A percentile compares a stretch with the other conserved stretches of the same genome.
Evolutionary conservation across 2,329 filamentous ascomycete genomes (phyloP).

Genomic region (Sordariomycetes sp.): DNA sequence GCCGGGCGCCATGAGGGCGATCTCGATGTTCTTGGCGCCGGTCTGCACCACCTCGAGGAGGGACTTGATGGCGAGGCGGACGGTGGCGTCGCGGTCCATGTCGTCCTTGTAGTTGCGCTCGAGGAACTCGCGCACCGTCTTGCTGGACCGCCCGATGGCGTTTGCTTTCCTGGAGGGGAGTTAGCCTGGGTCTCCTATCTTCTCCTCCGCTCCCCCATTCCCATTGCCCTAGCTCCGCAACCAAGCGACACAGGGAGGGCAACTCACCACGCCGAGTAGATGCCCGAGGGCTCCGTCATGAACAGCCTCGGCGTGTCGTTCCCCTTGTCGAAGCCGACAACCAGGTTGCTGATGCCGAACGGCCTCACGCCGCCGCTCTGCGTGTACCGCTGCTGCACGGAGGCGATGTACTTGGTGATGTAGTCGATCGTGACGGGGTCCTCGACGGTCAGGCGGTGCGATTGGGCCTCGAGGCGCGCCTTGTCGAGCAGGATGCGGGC

Average conservation of each 20-base stretch:
- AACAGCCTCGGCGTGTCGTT: conserved; percentile 84
- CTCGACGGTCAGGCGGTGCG: conserved; percentile 91
- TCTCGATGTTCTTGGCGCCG: conserved; percentile 98
- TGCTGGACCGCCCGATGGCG: conserved; percentile 94
- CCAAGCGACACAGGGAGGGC: neutral
- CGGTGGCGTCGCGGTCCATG: conserved; percentile 93
- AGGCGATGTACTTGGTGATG: conserved; percentile 97
- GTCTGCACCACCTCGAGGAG: conserved; percentile 97
- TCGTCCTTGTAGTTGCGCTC: conserved; percentile 98
- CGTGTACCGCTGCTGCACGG: conserved; percentile 97
- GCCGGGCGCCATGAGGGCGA: conserved; percentile 92
- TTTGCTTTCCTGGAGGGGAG: conserved; percentile 80
- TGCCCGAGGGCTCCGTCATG: conserved; percentile 98
- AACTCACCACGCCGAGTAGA: conserved; percentile 92
- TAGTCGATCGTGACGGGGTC: conserved; percentile 98
- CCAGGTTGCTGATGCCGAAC: conserved; percentile 96
- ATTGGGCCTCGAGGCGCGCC: conserved; percentile 92
- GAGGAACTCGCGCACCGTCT: conserved; percentile 96
- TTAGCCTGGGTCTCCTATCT: neutral
- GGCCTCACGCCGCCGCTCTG: conserved; percentile 96
- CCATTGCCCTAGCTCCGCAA: neutral
- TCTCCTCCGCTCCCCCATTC: neutral
- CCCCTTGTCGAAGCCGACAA: conserved; percentile 96
- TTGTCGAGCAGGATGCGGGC: conserved; percentile 97
- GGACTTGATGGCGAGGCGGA: conserved; percentile 96